These are phyloP conservation scores for Apophysomyces trapeziformis DNA, from an alignment of 371 early-diverging fungal genomes.

Conservation along the genomic window DNA sequence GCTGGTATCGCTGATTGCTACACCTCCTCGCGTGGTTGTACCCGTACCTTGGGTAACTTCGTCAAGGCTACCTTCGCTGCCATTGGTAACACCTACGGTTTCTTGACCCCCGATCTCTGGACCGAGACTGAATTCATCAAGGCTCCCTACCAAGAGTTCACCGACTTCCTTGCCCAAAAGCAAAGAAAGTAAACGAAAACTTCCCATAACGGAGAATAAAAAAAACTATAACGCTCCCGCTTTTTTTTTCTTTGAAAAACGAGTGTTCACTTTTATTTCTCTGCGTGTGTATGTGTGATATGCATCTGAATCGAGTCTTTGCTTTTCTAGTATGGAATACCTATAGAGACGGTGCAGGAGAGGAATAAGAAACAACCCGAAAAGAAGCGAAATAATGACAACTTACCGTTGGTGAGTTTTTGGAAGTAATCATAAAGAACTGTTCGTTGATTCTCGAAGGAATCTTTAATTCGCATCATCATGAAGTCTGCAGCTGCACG, in stretches of 20 bases:
- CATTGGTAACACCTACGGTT: slow-evolving; percentile 94
- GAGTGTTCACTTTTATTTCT: background rate
- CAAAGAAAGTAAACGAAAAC: slow-evolving; percentile 35
- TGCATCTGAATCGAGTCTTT: background rate
- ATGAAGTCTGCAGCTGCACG: slow-evolving; percentile 95
- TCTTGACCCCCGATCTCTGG: slow-evolving; percentile 97
- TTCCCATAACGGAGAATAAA: slow-evolving; percentile 4
- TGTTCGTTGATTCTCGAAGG: slow-evolving; percentile 90
- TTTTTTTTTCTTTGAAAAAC: slow-evolving; percentile 3
- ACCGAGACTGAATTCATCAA: slow-evolving; percentile 80
- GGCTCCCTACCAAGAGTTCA: slow-evolving; percentile 90
- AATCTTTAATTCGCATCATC: slow-evolving; percentile 85
- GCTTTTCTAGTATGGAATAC: slow-evolving; percentile 16
- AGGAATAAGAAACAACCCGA: background rate
- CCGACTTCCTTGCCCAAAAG: slow-evolving; percentile 78
- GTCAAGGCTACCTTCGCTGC: slow-evolving; percentile 98
- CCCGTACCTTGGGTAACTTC: slow-evolving; percentile 93
- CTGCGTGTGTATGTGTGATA: background rate
- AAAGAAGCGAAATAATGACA: background rate
- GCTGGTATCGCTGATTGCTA: slow-evolving; percentile 98
- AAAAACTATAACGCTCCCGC: slow-evolving; percentile 3
- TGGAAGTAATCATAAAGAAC: slow-evolving; percentile 89
- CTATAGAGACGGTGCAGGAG: slow-evolving; percentile 1
- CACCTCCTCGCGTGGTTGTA: slow-evolving; percentile 91
- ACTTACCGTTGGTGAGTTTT: slow-evolving; percentile 85